These are phyloP conservation scores for Leptosphaerulina australis DNA, from an alignment of 2,329 filamentous ascomycete genomes.

Conservation along the genomic window DNA sequence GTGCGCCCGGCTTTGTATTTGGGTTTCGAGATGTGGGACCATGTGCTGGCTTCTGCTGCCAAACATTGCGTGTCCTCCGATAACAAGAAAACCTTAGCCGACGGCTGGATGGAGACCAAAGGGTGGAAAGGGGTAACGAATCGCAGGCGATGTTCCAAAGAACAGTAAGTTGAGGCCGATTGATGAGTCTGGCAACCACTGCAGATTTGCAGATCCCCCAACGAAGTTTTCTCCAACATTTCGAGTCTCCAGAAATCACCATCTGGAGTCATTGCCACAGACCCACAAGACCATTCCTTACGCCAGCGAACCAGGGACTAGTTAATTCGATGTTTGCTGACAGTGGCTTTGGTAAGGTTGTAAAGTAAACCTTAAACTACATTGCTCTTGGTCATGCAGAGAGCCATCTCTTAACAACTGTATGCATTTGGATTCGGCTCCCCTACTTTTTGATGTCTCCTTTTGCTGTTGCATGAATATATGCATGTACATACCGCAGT, in stretches of 20 bases:
- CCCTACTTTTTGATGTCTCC: slow-evolving; percentile 8
- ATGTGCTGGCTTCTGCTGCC: slow-evolving; percentile 9
- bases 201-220: slow-evolving; percentile 13
- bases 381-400: slow-evolving; percentile 1
- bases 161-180: neutral
- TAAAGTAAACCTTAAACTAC: neutral
- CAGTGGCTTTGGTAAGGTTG: slow-evolving; percentile 1
- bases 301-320: slow-evolving; percentile 13
- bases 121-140: neutral
- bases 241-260: slow-evolving; percentile 9
- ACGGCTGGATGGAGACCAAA: neutral
- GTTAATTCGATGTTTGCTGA: slow-evolving; percentile 9
- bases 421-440: neutral
- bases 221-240: slow-evolving; percentile 13
- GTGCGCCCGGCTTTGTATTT: slow-evolving; percentile 15
- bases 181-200: neutral
- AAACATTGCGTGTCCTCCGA: slow-evolving; percentile 10
- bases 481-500: slow-evolving; percentile 10
- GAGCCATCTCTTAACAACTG: neutral
- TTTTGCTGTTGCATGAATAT: slow-evolving; percentile 15
- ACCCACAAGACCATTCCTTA: slow-evolving; percentile 12
- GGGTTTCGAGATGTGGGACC: slow-evolving; percentile 9
- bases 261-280: slow-evolving; percentile 16
- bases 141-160: neutral
- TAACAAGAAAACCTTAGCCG: slow-evolving; percentile 1